phyloP scores from a whole-genome alignment of 805 yeast genomes.

The Nakazawaea wyomingensis region DNA sequence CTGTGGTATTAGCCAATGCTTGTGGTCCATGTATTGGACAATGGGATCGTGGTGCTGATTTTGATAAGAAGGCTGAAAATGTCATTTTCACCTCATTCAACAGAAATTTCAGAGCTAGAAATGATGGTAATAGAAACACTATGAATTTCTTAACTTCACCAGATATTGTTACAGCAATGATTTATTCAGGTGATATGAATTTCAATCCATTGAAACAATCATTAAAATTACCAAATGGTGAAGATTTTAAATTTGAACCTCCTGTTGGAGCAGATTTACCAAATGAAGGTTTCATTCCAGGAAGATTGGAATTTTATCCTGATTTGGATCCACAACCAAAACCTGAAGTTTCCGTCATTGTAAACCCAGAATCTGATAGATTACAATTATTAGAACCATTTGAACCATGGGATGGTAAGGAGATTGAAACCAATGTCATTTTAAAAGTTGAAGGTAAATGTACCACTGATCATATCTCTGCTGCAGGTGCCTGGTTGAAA shows the following conservation, averaged over 20 bases:
- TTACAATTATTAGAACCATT: conserved; percentile 89
- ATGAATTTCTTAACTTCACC: conserved; percentile 97
- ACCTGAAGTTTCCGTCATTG: conserved; percentile 44
- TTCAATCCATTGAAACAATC: conserved; percentile 94
- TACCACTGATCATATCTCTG: conserved; percentile 97
- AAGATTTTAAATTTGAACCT: conserved; percentile 81
- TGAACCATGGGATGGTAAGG: conserved; percentile 80
- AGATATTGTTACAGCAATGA: conserved; percentile 92
- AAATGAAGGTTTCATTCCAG: conserved; percentile 81
- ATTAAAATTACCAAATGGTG: conserved; percentile 82
- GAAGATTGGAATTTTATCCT: conserved; percentile 57
- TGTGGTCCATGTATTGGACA: conserved; percentile 99
- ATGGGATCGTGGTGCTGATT: conserved; percentile 90
- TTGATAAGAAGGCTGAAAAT: conserved; percentile 91
- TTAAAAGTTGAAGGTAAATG: conserved; percentile 96
- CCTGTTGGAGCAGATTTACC: conserved; percentile 93
- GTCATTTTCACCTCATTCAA: conserved; percentile 96
- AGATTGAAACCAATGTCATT: conserved; percentile 67
- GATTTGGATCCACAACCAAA: conserved; percentile 50
- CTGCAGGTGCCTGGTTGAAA: conserved; percentile 98
- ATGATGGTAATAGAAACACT: conserved; percentile 96
- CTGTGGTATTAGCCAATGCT: conserved; percentile 92
- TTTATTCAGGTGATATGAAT: conserved; percentile 92
- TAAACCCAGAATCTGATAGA: conserved; percentile 86
- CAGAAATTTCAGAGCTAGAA: conserved; percentile 97